Evolutionary conservation across 495 filamentous ascomycete genomes (phyloP).

Genomic region (Oidiodendron maius): DNA sequence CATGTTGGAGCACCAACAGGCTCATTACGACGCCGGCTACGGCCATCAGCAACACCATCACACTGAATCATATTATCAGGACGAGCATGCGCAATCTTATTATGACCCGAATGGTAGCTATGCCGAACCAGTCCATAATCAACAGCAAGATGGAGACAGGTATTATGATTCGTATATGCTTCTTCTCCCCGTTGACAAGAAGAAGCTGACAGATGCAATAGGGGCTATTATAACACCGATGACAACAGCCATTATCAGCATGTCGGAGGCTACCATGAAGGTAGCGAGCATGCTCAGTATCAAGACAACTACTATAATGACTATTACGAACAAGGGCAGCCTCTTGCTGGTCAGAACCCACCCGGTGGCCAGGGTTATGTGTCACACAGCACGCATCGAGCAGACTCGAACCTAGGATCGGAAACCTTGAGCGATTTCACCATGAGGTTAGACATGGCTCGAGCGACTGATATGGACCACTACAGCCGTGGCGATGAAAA

Average conservation of each 20-base stretch:
- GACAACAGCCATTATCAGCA: constrained; percentile 65
- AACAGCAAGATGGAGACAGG: constrained; percentile 56
- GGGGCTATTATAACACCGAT: constrained; percentile 81
- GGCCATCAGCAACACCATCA: constrained; percentile 56
- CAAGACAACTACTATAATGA: constrained; percentile 50
- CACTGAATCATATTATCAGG: constrained; percentile 87
- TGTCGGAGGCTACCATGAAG: constrained; percentile 80
- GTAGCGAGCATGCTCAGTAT: constrained; percentile 56
- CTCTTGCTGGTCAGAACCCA: constrained; percentile 53
- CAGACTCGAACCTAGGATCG: constrained; percentile 92
- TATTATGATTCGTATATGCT: constrained; percentile 91
- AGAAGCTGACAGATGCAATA: constrained; percentile 28
- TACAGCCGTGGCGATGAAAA: constrained; percentile 95
- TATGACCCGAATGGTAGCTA: constrained; percentile 57
- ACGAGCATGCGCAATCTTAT: constrained; percentile 67
- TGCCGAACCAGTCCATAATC: constrained; percentile 30
- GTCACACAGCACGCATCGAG: constrained; percentile 47
- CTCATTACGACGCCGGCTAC: constrained; percentile 82
- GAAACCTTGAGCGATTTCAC: constrained; percentile 99
- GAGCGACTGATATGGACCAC: constrained; percentile 97
- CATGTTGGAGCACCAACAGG: constrained; percentile 72
- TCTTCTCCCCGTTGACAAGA: not conserved
- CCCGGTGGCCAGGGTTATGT: constrained; percentile 49
- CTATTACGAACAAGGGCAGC: constrained; percentile 75
- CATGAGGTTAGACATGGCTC: constrained; percentile 98